Evolutionary conservation across 371 early-diverging fungal species (phyloP), one percentile per base, ranked within the genome.

Genomic region (Syncephalastrum sp.): DNA sequence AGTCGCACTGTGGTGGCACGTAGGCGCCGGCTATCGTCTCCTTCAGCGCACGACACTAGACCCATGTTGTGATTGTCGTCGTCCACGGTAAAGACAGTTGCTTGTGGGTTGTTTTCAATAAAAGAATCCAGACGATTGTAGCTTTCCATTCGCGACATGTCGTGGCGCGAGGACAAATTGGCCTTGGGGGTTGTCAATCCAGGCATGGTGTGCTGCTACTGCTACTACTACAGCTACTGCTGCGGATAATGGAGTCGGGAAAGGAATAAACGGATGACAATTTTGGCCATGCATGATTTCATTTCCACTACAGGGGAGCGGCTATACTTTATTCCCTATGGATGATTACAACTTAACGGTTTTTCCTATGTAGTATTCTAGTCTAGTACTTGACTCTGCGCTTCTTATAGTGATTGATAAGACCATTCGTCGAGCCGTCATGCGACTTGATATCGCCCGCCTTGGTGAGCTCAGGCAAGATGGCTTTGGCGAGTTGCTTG

Each of bases 401-500:
- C 33, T 69, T 50, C 74, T 84, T 86, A 76, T 84, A 86, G 64
- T 77, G 92, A 87, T 95, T 96, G 77, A 97, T 94, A 49, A 97
- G 83, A 13, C 93, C 94, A 60, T 95, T 94, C 58, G 96, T 97
- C 24, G 90, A 89, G 51, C 88, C 79, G 74, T 97, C 97, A 65
- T 97, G 97, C 42, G 83, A 74, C 19, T 63, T 54, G 33, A 95
- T 89, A 19, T 66, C 54, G 17, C 66, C 72, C 50, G 78, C 55
- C 42, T 67, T 66, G 54, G 79, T 57, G 56, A 98, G 79, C 72
- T 96, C 94, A 10, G 93, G 90, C 41, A 95, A 77, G 56, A 99
- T 95, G 54, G 88, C 93, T 79, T 93, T 98, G 60, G 99, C 99
- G 51, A 99, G 82, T 71, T 93, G 95, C 85, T 99, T 99, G 65